These are phyloP conservation scores for Musa troglodytarum DNA, from an alignment of 176 grass and related monocot genomes.

Conservation along the genomic window DNA sequence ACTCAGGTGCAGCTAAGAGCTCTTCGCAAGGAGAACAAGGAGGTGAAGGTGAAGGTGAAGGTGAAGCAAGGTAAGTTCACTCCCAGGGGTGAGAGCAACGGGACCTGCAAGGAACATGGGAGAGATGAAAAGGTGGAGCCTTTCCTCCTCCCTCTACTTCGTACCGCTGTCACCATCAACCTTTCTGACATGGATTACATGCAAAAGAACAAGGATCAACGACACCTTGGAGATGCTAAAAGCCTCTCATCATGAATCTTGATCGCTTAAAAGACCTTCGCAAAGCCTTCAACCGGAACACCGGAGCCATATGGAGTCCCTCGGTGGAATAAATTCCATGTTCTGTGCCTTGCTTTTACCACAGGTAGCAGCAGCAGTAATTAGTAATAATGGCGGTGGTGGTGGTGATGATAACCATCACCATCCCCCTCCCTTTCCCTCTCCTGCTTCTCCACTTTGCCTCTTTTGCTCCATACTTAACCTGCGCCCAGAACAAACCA, in stretches of 20 bases:
- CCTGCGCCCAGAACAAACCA: background rate
- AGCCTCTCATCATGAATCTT: too few species aligned
- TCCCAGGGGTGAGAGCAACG: background rate
- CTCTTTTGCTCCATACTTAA: background rate
- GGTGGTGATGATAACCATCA: background rate
- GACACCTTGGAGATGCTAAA: too few species aligned
- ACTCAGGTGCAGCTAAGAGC: too few species aligned
- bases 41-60: too few species aligned
- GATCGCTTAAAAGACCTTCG: too few species aligned
- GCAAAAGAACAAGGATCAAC: slow-evolving; percentile 9
- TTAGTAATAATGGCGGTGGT: too few species aligned
- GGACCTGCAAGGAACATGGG: background rate
- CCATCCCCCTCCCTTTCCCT: background rate
- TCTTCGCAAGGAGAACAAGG: too few species aligned
- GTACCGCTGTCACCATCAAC: slow-evolving; percentile 13
- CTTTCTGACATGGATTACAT: slow-evolving; percentile 18
- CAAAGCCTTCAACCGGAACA: too few species aligned
- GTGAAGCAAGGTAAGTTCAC: too few species aligned
- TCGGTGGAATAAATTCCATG: too few species aligned
- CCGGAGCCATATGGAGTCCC: too few species aligned
- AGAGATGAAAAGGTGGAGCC: background rate
- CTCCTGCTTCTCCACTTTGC: background rate
- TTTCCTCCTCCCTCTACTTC: background rate
- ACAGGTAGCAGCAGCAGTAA: background rate
- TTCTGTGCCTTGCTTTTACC: background rate